Conservation (phyloP, 352 stramenopile species). For the Phytophthora tentaculata region DNA sequence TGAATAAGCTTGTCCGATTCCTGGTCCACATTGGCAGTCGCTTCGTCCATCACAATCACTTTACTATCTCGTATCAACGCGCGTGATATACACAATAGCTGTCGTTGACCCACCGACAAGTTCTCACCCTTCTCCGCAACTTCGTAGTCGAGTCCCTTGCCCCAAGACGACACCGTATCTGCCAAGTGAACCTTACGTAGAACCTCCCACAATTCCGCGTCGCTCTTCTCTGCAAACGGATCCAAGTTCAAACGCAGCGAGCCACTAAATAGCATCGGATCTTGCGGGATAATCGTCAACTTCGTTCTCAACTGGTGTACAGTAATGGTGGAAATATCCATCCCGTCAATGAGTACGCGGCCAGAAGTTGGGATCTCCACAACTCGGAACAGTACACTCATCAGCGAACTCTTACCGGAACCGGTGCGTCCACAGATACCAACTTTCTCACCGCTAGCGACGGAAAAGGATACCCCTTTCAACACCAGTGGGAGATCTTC, state of each 20-base stretch:
- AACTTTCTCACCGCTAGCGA: slow-evolving; percentile 86
- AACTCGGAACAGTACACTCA: slow-evolving; percentile 54
- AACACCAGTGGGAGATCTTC: slow-evolving; percentile 53
- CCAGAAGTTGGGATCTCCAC: slow-evolving; percentile 47
- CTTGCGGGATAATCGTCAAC: slow-evolving; percentile 81
- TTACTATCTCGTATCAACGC: slow-evolving; percentile 92
- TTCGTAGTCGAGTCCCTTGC: slow-evolving; percentile 75
- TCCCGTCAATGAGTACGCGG: slow-evolving; percentile 84
- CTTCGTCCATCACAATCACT: slow-evolving; percentile 95
- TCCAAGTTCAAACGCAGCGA: slow-evolving; percentile 92
- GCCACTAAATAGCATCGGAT: slow-evolving; percentile 92
- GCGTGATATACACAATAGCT: slow-evolving; percentile 95
- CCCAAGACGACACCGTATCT: slow-evolving; percentile 67
- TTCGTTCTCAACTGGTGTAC: slow-evolving; percentile 40
- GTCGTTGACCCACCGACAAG: slow-evolving; percentile 94
- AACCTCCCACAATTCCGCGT: slow-evolving; percentile 56
- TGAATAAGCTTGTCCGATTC: slow-evolving; percentile 70
- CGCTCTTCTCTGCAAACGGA: slow-evolving; percentile 75
- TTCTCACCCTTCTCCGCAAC: slow-evolving; percentile 94
- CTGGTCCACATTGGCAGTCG: slow-evolving; percentile 91
- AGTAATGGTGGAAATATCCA: slow-evolving; percentile 63
- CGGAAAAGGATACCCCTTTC: slow-evolving; percentile 41
- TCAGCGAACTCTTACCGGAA: slow-evolving; percentile 52
- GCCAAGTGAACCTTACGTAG: slow-evolving; percentile 63
- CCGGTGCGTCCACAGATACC: slow-evolving; percentile 59